A percentile compares a stretch with the other conserved stretches of the same genome.
phyloP scores from a whole-genome alignment of 192 early-diverging fungal species.

The Gryganskiella cystojenkinii region DNA sequence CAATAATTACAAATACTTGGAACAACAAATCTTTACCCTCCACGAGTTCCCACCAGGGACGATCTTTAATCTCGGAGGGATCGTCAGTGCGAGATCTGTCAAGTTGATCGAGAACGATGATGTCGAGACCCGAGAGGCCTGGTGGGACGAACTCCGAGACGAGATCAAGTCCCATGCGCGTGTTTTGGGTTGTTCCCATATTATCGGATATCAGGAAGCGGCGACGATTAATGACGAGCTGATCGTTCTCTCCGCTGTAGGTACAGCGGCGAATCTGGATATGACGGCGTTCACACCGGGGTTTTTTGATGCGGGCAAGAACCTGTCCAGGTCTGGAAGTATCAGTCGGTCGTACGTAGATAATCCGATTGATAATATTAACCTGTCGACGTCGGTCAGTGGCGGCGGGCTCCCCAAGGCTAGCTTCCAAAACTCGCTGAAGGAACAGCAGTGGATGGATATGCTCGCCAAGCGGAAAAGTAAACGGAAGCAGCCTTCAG shows the following conservation, averaged over 20 bases:
- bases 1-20: slow-evolving; percentile 54
- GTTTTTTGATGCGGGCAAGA: slow-evolving; percentile 28
- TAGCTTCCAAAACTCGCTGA: slow-evolving; percentile 43
- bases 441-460: slow-evolving; percentile 50
- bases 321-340: slow-evolving; percentile 46
- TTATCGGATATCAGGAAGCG: slow-evolving; percentile 80
- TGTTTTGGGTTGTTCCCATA: slow-evolving; percentile 71
- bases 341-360: slow-evolving; percentile 45
- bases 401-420: slow-evolving; percentile 35
- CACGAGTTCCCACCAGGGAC: slow-evolving; percentile 56
- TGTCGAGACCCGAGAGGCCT: slow-evolving; percentile 47
- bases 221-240: slow-evolving; percentile 75
- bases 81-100: slow-evolving; percentile 53
- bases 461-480: slow-evolving; percentile 50
- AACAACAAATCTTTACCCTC: slow-evolving; percentile 51
- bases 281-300: slow-evolving; percentile 61
- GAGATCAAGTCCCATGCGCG: slow-evolving; percentile 83
- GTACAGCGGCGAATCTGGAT: slow-evolving; percentile 79
- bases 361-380: slow-evolving; percentile 21
- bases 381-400: slow-evolving; percentile 19
- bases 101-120: slow-evolving; percentile 56
- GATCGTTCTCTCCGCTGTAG: slow-evolving; percentile 70
- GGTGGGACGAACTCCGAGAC: slow-evolving; percentile 74
- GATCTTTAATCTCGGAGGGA: slow-evolving; percentile 49
- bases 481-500: slow-evolving; percentile 45